Percentiles rank a stretch among this genome's conserved stretches.
phyloP scores from a whole-genome alignment of 106 monocot genomes.

The Allium sativum region DNA sequence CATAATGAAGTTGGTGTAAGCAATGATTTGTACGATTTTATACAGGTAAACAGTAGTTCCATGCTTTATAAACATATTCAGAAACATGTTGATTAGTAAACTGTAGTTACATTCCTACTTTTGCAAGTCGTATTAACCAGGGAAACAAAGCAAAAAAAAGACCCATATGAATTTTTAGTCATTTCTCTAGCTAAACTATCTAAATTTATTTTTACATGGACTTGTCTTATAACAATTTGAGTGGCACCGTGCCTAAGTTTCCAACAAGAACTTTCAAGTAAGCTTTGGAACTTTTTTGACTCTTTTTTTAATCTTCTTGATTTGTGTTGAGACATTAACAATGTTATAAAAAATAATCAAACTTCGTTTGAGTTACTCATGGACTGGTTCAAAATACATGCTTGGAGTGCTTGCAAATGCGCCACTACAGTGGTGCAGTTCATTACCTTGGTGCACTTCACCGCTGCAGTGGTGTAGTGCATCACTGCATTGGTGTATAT shows the following conservation, averaged over 20 bases:
- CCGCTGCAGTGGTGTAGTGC: too few species aligned
- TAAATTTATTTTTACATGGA: slow-evolving; percentile 18
- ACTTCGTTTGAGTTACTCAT: too few species aligned
- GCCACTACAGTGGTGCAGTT: too few species aligned
- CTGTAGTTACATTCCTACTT: neutral
- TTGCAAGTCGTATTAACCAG: neutral
- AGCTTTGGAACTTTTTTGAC: neutral
- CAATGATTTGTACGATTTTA: slow-evolving; percentile 78
- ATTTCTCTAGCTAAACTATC: too few species aligned
- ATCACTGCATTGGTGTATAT: too few species aligned
- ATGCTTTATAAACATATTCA: too few species aligned
- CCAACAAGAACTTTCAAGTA: slow-evolving; percentile 51
- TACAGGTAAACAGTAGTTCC: slow-evolving; percentile 32
- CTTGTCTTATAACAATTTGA: slow-evolving; percentile 56
- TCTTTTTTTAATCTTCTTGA: neutral
- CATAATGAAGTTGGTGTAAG: slow-evolving; percentile 18
- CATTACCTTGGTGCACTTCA: too few species aligned
- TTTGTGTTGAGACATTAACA: neutral
- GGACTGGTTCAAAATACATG: too few species aligned
- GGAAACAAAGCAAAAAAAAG: neutral
- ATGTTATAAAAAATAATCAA: too few species aligned
- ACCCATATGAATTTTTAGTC: neutral
- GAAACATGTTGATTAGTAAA: neutral
- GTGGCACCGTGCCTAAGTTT: slow-evolving; percentile 41
- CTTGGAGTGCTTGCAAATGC: too few species aligned